Evolutionary conservation across 208 protist genomes (phyloP).

Genomic region (Strigomonas culicis): DNA sequence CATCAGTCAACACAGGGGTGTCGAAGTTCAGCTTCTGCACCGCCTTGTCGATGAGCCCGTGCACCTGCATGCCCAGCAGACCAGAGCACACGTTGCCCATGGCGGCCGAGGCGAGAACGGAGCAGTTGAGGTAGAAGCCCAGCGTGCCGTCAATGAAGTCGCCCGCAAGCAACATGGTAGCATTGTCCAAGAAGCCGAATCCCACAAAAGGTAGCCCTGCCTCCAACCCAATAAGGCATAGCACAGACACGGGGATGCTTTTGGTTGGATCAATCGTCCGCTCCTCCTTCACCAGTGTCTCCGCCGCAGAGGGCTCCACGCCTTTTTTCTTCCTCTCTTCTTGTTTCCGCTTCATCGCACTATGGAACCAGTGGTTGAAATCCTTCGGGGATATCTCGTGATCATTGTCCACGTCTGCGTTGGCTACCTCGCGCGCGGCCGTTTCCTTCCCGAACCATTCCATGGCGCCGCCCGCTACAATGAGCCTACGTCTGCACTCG

Average conservation of each 20-base stretch:
- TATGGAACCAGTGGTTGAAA: constrained; percentile 90
- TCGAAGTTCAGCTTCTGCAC: constrained; percentile 76
- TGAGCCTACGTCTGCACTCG: constrained; percentile 62
- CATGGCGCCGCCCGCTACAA: constrained; percentile 85
- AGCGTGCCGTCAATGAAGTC: constrained; percentile 85
- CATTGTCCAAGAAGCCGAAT: constrained; percentile 91
- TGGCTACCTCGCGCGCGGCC: constrained; percentile 69
- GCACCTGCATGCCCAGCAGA: constrained; percentile 87
- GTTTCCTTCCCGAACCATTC: constrained; percentile 91
- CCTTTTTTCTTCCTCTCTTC: constrained; percentile 26
- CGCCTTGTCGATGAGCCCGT: constrained; percentile 87
- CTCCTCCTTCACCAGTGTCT: constrained; percentile 6
- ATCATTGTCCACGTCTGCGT: constrained; percentile 82
- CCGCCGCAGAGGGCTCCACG: constrained; percentile 4
- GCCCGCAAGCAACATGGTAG: constrained; percentile 87
- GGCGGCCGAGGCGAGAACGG: constrained; percentile 84
- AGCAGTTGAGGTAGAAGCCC: constrained; percentile 89
- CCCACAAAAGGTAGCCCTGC: constrained; percentile 89
- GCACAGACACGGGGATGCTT: constrained; percentile 40
- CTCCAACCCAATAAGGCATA: constrained; percentile 72
- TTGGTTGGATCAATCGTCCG: neutral
- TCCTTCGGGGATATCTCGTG: constrained; percentile 82
- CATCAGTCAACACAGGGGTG: constrained; percentile 71
- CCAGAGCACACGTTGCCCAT: constrained; percentile 92
- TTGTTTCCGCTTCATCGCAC: constrained; percentile 59